A percentile compares a stretch with the other conserved stretches of the same genome.
Conservation (phyloP, 352 stramenopile genomes). For the Thalassiosira pacifica region DNA sequence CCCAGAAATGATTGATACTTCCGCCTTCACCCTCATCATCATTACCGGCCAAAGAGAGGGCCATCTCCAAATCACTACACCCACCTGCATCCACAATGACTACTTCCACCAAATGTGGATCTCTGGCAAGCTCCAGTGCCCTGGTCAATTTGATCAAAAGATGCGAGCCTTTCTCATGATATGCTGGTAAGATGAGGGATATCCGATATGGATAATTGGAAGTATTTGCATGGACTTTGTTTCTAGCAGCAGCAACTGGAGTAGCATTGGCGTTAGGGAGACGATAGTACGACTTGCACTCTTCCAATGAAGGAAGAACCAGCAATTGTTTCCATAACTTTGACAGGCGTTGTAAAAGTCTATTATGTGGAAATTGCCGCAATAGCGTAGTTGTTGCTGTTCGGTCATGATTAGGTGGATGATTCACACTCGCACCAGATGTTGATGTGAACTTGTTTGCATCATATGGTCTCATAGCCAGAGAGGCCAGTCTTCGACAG, state of each 20-base stretch:
- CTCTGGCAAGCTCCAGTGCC: slow-evolving; percentile 23
- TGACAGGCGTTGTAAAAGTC: slow-evolving; percentile 46
- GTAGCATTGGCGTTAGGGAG: slow-evolving; percentile 4
- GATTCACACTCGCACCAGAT: not conserved
- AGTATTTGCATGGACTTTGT: slow-evolving; percentile 28
- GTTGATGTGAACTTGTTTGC: slow-evolving; percentile 19
- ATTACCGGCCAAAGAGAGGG: slow-evolving; percentile 24
- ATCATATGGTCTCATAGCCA: slow-evolving; percentile 64
- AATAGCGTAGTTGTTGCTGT: slow-evolving; percentile 28
- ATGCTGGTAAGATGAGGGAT: slow-evolving; percentile 64
- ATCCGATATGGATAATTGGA: slow-evolving; percentile 44
- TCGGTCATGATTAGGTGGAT: not conserved
- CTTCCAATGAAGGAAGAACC: slow-evolving; percentile 53
- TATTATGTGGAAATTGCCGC: slow-evolving; percentile 42
- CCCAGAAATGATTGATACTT: slow-evolving; percentile 45
- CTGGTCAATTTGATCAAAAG: slow-evolving; percentile 46
- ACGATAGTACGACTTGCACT: slow-evolving; percentile 40
- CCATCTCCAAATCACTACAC: slow-evolving; percentile 63
- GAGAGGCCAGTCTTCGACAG: slow-evolving; percentile 55
- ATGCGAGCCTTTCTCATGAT: slow-evolving; percentile 49
- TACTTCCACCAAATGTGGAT: slow-evolving; percentile 70
- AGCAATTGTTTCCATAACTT: slow-evolving; percentile 49
- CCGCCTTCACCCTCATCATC: not conserved
- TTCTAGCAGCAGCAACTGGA: slow-evolving; percentile 12
- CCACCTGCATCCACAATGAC: slow-evolving; percentile 75